Evolutionary conservation across 2,329 filamentous ascomycete species (phyloP), one percentile per base, ranked within the genome.

Genomic region (Alternaria gaisen): DNA sequence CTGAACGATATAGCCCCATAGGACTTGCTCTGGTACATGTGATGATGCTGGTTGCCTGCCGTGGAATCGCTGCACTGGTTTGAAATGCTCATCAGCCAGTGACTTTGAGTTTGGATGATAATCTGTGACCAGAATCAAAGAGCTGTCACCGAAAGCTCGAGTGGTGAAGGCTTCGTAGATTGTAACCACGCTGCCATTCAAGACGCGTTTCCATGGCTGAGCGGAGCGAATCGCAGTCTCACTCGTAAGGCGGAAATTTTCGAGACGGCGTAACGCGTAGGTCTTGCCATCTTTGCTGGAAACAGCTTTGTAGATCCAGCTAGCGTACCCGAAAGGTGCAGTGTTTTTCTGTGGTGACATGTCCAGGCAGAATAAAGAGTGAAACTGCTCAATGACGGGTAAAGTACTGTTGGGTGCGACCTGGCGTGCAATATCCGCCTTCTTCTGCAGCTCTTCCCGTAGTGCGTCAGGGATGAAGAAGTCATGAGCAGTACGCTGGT

Each of bases 1-100:
- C 77, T 99, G 95, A 6, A 94, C 91, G 61, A 97, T 88, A 76
- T 98, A 99, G 44, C 89, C 88, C 95, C 95, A 99, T 2, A 99
- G 80, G 1, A 92, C 84, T 57, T 89, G 87, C 77, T 98, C 94
- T 84, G 77, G 78, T 79, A 75, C 80, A 79, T 66, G 75, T 77
- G 72, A 76, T 9, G 76, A 72, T 5, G 76, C 65, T 8, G 72
- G 59, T 44, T 78, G 73, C 36, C 77, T 68, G 36, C 78, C 77
- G 41, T 79, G 79, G 62, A 76, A 82, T 47, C 80, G 74, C 53
- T 72, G 70, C 46, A 73, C 68, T 10, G 71, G 74, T 54, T 80
- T 74, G 69, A 93, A 88, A 72, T 97, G 92, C 70, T 91, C 88
- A 73, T 98, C 94, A 34, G 90, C 88, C 24, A 99, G 85, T 0